A percentile compares a stretch with the other conserved stretches of the same genome.
Conservation (phyloP, 495 filamentous ascomycete species). For the Sabuloglossum arenarium region DNA sequence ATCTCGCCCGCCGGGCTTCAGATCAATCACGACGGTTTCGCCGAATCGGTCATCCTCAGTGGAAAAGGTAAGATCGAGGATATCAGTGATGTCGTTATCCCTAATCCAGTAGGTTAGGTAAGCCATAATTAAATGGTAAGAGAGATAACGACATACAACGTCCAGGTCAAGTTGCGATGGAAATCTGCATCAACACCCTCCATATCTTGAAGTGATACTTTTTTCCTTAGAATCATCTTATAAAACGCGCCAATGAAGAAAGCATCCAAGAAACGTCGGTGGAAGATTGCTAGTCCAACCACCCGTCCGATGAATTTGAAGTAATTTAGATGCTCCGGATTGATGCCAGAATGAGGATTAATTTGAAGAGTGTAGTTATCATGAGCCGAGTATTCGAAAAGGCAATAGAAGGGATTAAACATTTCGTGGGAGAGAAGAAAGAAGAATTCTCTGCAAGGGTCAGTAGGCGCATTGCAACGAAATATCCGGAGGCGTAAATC, state of each 20-base stretch:
- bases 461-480: constrained; percentile 7
- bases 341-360: constrained; percentile 98
- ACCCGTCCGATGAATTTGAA: constrained; percentile 99
- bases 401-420: constrained; percentile 99
- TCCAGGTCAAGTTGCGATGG: constrained; percentile 89
- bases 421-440: constrained; percentile 99
- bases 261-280: constrained; percentile 89
- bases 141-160: constrained; percentile 33
- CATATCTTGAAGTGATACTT: constrained; percentile 85
- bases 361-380: constrained; percentile 99
- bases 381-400: constrained; percentile 98
- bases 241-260: constrained; percentile 99
- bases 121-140: neutral
- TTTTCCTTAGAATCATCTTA: constrained; percentile 97
- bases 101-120: constrained; percentile 18
- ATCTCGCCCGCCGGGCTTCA: constrained; percentile 76
- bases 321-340: constrained; percentile 97
- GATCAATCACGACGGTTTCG: constrained; percentile 73
- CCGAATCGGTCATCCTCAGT: constrained; percentile 96
- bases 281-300: constrained; percentile 95
- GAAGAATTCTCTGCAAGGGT: constrained; percentile 72
- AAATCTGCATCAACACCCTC: constrained; percentile 97
- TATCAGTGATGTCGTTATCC: constrained; percentile 87
- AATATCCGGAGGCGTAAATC: neutral
- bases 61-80: constrained; percentile 83